A percentile compares a stretch with the other conserved stretches of the same genome.
Evolutionary conservation across 768 basidiomycete species (phyloP).

Genomic region (Goffeauzyma gilvescens): DNA sequence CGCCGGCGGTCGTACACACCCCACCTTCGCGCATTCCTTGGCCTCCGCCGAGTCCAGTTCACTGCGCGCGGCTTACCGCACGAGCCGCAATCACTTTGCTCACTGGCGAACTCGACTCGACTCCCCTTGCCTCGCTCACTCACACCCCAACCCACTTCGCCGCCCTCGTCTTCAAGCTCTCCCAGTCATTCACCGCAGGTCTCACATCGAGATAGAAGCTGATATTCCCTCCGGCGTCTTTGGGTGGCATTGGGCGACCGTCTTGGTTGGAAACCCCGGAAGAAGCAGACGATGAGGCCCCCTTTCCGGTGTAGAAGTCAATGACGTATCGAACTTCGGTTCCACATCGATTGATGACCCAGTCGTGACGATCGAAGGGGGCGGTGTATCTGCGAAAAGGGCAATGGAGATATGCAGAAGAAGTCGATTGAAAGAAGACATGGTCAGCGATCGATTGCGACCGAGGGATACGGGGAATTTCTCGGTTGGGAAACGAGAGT

Average conservation of each 20-base stretch:
- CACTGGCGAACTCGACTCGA: no score
- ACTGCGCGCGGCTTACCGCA: no score
- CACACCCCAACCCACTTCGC: conserved; percentile 10
- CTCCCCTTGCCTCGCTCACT: no score
- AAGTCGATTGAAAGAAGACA: background rate
- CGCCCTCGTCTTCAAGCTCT: conserved; percentile 68
- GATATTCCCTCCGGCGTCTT: conserved; percentile 23
- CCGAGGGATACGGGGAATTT: background rate
- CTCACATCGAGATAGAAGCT: conserved; percentile 82
- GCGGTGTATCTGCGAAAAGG: conserved; percentile 51
- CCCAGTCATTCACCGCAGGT: conserved; percentile 85
- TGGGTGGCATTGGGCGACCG: conserved; percentile 10
- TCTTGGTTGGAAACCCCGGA: no score
- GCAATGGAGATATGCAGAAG: no score
- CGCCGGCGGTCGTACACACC: no score
- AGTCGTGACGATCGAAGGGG: conserved; percentile 94
- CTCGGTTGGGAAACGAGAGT: no score
- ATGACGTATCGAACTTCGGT: conserved; percentile 79
- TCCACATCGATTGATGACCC: conserved; percentile 87
- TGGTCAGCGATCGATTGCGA: background rate
- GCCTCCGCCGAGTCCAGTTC: no score
- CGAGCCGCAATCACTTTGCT: no score
- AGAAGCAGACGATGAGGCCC: conserved; percentile 6
- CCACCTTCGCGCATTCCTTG: no score
- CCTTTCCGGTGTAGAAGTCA: conserved; percentile 82